Evolutionary conservation across 2,329 filamentous ascomycete genomes (phyloP).

Genomic region (Aspergillus alliaceus): DNA sequence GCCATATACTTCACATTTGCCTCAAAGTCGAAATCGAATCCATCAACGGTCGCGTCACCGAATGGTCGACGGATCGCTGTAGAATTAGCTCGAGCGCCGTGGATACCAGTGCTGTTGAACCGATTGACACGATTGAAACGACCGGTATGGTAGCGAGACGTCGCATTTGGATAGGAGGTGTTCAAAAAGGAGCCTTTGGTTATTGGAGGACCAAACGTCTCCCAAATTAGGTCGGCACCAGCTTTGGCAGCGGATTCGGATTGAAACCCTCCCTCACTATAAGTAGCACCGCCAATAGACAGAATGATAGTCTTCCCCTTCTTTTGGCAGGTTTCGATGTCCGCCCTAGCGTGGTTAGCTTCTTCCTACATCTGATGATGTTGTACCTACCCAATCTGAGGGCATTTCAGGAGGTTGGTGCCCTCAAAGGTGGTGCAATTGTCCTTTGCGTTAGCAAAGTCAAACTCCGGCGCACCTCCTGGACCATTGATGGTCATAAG

Average conservation of each 20-base stretch:
- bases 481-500: slow-evolving; percentile 57
- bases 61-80: slow-evolving; percentile 62
- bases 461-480: slow-evolving; percentile 53
- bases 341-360: slow-evolving; percentile 29
- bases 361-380: neutral
- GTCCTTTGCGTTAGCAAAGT: slow-evolving; percentile 66
- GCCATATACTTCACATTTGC: slow-evolving; percentile 59
- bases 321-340: slow-evolving; percentile 61
- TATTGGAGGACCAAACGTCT: slow-evolving; percentile 63
- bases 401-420: slow-evolving; percentile 61
- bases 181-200: neutral
- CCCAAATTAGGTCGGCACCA: slow-evolving; percentile 66
- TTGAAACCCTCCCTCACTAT: slow-evolving; percentile 66
- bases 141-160: neutral
- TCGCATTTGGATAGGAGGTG: neutral
- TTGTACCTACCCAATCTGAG: slow-evolving; percentile 60
- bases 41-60: slow-evolving; percentile 64
- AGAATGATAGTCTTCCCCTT: slow-evolving; percentile 70
- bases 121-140: neutral
- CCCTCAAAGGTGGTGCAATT: slow-evolving; percentile 60
- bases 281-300: slow-evolving; percentile 70
- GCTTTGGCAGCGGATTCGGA: slow-evolving; percentile 52
- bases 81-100: slow-evolving; percentile 16
- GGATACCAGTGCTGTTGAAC: neutral
- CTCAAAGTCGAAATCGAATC: slow-evolving; percentile 78